Base-by-base conservation (phyloP, 1,139 yeast species). In the Candida mesenterica region DNA sequence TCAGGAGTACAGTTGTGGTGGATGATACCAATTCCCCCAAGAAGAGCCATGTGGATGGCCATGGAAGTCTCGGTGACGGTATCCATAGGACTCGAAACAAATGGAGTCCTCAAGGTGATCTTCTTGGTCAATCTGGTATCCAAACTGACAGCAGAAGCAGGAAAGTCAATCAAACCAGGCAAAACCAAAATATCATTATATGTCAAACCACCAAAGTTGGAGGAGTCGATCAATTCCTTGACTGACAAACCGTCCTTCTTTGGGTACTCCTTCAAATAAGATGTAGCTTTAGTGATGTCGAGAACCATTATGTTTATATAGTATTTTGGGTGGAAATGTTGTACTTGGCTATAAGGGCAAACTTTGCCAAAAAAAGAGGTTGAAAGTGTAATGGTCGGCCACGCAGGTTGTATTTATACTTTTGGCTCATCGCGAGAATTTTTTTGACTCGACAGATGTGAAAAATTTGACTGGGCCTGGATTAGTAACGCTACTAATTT, bases 11-110 rank as follows among this genome's bases (percentile, higher is more conserved):
- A 90, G 76, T 92, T 92, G 75, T 92, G 97, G 67, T 92, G 99
- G 53, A 92, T 82, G 57, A 94, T 87, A 78, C 99, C 99, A 63
- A 92, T 89, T 67, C 99, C 99, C 62, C 99, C 99, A 53, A 90
- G 79, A 52, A 92, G 78, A 51, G 99, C 97, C 97, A 92, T 90
- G 69, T 89, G 82, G 54, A 94, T 92, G 49, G 99, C 98, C 99
- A 92, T 92, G 44, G 82, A 85, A 45, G 89, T 73, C 72, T 92
- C 99, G 41, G 99, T 94, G 46, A 92, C 98, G 36, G 98, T 92
- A 68, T 92, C 98, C 99, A 92, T 92, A 53, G 99, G 99, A 55
- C 97, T 88, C 24, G 97, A 90, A 45, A 92, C 92, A 53, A 92
- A 87, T 44, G 99, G 99, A 34, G 96, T 73, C 71, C 85, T 89